These are phyloP conservation scores for Xanthoceras sorbifolium DNA, from an alignment of 345 rosid genomes.

Conservation along the genomic window DNA sequence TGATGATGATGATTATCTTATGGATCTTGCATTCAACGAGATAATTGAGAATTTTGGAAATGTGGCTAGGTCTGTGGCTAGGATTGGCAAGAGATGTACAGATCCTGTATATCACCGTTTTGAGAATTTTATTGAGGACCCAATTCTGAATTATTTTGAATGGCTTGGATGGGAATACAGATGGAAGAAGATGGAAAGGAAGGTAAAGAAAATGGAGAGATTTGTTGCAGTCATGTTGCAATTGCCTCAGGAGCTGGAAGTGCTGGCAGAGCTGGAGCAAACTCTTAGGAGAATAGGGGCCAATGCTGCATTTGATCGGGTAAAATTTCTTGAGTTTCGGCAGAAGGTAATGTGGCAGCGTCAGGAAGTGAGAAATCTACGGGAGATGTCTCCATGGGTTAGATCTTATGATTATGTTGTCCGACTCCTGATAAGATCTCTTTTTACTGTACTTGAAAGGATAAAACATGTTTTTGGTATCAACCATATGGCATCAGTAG, in stretches of 20 bases:
- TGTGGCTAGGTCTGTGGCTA: conserved; percentile 44
- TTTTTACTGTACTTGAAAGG: conserved; percentile 57
- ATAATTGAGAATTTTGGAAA: conserved; percentile 48
- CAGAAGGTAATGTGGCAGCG: conserved; percentile 56
- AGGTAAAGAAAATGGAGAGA: conserved; percentile 67
- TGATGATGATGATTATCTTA: conserved; percentile 43
- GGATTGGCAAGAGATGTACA: conserved; percentile 52
- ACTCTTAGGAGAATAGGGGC: conserved; percentile 55
- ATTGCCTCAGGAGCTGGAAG: conserved; percentile 60
- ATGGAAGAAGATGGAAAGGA: conserved; percentile 68
- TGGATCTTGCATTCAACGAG: conserved; percentile 64
- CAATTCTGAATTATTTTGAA: conserved; percentile 37
- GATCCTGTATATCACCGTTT: conserved; percentile 47
- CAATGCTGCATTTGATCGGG: conserved; percentile 35
- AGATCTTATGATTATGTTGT: conserved; percentile 58
- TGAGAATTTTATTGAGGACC: conserved; percentile 49
- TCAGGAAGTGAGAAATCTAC: conserved; percentile 54
- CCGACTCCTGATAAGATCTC: conserved; percentile 57
- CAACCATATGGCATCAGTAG: conserved; percentile 21
- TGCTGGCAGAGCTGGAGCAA: conserved; percentile 67
- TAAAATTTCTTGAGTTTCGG: conserved; percentile 53
- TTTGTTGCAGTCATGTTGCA: conserved; percentile 48
- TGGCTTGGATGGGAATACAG: conserved; percentile 63
- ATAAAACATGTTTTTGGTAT: conserved; percentile 38
- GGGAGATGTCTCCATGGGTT: conserved; percentile 60